Base-by-base conservation (phyloP, 176 grass and related monocot genomes). In the Guadua angustifolia region DNA sequence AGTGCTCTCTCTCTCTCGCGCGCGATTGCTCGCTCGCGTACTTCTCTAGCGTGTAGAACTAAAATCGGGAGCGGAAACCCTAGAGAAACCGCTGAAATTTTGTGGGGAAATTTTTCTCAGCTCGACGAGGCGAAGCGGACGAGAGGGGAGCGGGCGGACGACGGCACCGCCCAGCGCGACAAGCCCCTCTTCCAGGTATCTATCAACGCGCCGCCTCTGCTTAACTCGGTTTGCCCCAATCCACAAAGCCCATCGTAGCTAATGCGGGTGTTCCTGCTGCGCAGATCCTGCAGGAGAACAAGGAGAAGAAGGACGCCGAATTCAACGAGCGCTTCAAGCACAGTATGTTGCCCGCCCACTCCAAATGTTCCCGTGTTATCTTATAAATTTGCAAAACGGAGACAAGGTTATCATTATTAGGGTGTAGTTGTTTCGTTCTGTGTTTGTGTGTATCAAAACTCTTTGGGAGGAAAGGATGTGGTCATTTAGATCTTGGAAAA, bases 311-410 rank as follows among this genome's bases (percentile, higher is more conserved):
- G 73, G 96, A 99, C 60, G 96, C 96, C 18, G 96, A 99, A 78
- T 99, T 99, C 80, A 99, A 95, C 21, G 96, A 95, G 82, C 92
- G 96, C 55, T 99, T 99, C 86, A 99, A 99, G 58, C 93, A 99
- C 69, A 89, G 96, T 95, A 88, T 82, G 91, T 79, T 39, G 35
- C 24, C 4, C 64, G 35, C 1, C 44, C 13, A 4, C 10, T 79
- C 71, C 9, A 60, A 58, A 19, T 26, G 32, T 66, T 45, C 55
- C 29, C 29, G 42, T 66, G 13, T 73, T 73, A 2, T 53, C 47
- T 50, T 65, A 36, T 61, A 24, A 64, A 2, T 25, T 19, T 47
- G 46, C 29, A 29, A 29, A 29, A 29, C 29, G 29, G 29, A 29
- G 29, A 29, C 0, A 1, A 29, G 29, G 29, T 29, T 29, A 29